phyloP scores from a whole-genome alignment of 176 grass and related monocot genomes.

The Aegilops longissima region DNA sequence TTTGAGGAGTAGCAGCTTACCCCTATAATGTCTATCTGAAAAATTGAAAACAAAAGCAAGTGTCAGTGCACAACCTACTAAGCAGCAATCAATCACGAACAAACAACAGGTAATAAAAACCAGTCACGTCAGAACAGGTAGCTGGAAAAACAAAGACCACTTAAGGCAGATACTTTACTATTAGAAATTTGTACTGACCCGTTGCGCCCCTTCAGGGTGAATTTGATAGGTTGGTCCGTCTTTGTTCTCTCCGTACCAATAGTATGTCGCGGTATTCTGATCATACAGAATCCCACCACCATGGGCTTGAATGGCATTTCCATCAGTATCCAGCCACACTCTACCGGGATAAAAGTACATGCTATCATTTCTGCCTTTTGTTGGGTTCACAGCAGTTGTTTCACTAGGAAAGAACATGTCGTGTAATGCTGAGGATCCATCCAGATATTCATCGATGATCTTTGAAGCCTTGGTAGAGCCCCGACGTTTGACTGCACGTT shows the following conservation, averaged over 20 bases:
- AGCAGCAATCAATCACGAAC: background rate
- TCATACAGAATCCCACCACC: constrained; percentile 86
- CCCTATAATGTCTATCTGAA: constrained; percentile 88
- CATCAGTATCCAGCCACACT: constrained; percentile 81
- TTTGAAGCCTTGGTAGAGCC: constrained; percentile 41
- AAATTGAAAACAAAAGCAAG: constrained; percentile 19
- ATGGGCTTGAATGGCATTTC: constrained; percentile 90
- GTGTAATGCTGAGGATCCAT: constrained; percentile 83
- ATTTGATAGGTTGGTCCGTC: constrained; percentile 70
- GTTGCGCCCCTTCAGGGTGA: constrained; percentile 44
- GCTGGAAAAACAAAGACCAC: background rate
- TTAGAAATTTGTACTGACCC: constrained; percentile 50
- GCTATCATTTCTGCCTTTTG: constrained; percentile 40
- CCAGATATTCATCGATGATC: constrained; percentile 69
- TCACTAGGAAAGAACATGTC: constrained; percentile 64
- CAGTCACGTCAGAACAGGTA: background rate
- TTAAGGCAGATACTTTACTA: background rate
- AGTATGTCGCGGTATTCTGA: constrained; percentile 55
- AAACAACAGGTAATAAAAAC: constrained; percentile 8
- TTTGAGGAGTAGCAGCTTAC: constrained; percentile 89
- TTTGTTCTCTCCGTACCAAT: constrained; percentile 99
- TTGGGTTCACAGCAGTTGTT: constrained; percentile 41
- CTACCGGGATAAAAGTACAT: constrained; percentile 75
- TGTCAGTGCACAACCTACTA: background rate
- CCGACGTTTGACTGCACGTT: constrained; percentile 63